Conservation (phyloP, 768 basidiomycete genomes). For the Macrolepiota fuliginosa region DNA sequence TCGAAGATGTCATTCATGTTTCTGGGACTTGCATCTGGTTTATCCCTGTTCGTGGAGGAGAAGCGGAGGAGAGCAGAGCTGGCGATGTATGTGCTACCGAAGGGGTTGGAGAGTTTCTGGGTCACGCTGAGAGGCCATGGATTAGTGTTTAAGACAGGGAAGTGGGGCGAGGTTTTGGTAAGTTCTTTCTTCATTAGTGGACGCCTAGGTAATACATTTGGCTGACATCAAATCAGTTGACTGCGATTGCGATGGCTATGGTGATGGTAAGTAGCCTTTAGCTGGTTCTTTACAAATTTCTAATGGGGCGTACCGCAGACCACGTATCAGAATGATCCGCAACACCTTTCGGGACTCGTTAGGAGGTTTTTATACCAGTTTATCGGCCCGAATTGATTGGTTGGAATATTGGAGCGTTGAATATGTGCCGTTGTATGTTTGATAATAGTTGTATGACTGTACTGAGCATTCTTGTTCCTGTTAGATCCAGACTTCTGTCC, state of each 20-base stretch:
- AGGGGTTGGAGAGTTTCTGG: conserved; percentile 91
- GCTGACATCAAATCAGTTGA: conserved; percentile 35
- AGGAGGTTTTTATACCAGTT: conserved; percentile 84
- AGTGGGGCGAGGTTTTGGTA: conserved; percentile 85
- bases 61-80: conserved; percentile 85
- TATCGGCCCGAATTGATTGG: conserved; percentile 72
- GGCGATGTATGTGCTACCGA: conserved; percentile 90
- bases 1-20: conserved; percentile 75
- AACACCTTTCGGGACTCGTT: conserved; percentile 80
- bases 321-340: conserved; percentile 82
- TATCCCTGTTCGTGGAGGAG: conserved; percentile 86
- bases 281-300: not conserved
- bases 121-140: conserved; percentile 72
- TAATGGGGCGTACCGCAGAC: conserved; percentile 39
- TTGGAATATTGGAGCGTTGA: conserved; percentile 6
- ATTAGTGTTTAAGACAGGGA: conserved; percentile 68
- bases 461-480: not conserved
- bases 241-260: conserved; percentile 80
- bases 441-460: not conserved
- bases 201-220: not conserved
- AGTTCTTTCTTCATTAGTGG: conserved; percentile 24
- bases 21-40: conserved; percentile 68
- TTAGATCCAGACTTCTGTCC: not conserved
- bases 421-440: not conserved
- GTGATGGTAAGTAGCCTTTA: conserved; percentile 61